Evolutionary conservation across 352 stramenopile species (phyloP).

Genomic region (Globisporangium paddicum): DNA sequence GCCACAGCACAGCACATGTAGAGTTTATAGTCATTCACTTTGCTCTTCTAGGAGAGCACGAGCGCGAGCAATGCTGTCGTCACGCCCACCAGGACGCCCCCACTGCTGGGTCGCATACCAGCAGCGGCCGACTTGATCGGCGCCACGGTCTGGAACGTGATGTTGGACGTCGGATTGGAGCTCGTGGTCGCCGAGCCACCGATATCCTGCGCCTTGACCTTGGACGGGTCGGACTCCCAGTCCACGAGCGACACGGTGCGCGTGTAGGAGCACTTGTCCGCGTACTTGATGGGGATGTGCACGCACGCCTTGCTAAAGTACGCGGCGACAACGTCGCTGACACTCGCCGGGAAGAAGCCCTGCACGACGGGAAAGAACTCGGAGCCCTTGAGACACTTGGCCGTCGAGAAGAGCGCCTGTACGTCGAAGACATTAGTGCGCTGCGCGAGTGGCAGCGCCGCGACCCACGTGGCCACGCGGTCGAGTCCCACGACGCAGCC

Average conservation of each 20-base stretch:
- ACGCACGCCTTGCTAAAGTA: conserved; percentile 40
- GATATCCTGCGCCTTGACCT: conserved; percentile 11
- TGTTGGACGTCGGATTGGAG: conserved; percentile 11
- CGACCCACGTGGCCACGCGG: conserved; percentile 39
- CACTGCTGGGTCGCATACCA: not conserved
- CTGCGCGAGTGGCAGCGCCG: conserved; percentile 29
- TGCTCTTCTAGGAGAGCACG: not conserved
- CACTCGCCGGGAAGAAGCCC: conserved; percentile 26
- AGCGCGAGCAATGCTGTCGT: not conserved
- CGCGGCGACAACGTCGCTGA: conserved; percentile 23
- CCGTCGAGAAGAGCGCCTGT: conserved; percentile 32
- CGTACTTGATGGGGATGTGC: conserved; percentile 46
- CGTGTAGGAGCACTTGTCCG: conserved; percentile 43
- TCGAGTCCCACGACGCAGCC: conserved; percentile 49
- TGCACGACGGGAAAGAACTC: conserved; percentile 36
- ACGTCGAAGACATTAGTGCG: conserved; percentile 25
- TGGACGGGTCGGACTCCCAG: conserved; percentile 41
- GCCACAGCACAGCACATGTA: not conserved
- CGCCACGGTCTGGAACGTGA: conserved; percentile 5
- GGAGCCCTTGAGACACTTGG: conserved; percentile 32
- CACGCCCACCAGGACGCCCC: not conserved
- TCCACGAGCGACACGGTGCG: conserved; percentile 40
- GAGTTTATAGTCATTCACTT: not conserved
- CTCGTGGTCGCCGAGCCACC: not conserved
- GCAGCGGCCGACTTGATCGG: not conserved